A percentile compares a stretch with the other conserved stretches of the same genome.
phyloP scores from a whole-genome alignment of 1,284 basidiomycete genomes.

The Exobasidium rhododendri region DNA sequence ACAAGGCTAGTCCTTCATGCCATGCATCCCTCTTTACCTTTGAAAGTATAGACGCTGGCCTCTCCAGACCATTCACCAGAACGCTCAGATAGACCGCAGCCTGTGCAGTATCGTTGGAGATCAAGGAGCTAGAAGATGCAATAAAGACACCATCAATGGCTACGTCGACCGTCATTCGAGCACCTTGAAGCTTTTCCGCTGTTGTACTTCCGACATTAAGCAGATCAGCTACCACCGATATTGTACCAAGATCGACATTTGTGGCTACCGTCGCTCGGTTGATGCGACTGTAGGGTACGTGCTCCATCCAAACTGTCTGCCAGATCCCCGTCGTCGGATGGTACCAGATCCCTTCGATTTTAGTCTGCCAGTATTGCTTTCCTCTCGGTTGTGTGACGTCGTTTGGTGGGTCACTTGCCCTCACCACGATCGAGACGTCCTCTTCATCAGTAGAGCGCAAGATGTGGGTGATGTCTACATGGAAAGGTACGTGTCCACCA shows the following conservation, averaged over 20 bases:
- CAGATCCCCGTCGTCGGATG: conserved; percentile 35
- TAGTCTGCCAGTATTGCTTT: conserved; percentile 38
- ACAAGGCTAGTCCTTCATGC: conserved; percentile 29
- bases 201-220: conserved; percentile 5
- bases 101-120: conserved; percentile 17
- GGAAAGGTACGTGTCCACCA: conserved; percentile 22
- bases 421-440: conserved; percentile 18
- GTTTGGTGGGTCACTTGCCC: conserved; percentile 22
- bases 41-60: conserved; percentile 18
- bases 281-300: conserved; percentile 20
- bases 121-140: neutral
- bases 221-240: conserved; percentile 24
- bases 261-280: conserved; percentile 15
- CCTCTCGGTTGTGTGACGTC: conserved; percentile 32
- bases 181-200: neutral
- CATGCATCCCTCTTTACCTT: conserved; percentile 30
- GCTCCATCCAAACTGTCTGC: conserved; percentile 31
- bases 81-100: conserved; percentile 23
- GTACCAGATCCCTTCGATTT: conserved; percentile 37
- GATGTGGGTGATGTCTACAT: conserved; percentile 24
- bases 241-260: conserved; percentile 31
- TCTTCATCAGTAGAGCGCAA: neutral
- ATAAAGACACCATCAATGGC: conserved; percentile 10
- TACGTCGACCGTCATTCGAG: neutral
- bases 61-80: conserved; percentile 16